Percentiles rank a stretch among this genome's conserved stretches.
Evolutionary conservation across 2,329 filamentous ascomycete species (phyloP).

Genomic region (Fusarium odoratissimum): DNA sequence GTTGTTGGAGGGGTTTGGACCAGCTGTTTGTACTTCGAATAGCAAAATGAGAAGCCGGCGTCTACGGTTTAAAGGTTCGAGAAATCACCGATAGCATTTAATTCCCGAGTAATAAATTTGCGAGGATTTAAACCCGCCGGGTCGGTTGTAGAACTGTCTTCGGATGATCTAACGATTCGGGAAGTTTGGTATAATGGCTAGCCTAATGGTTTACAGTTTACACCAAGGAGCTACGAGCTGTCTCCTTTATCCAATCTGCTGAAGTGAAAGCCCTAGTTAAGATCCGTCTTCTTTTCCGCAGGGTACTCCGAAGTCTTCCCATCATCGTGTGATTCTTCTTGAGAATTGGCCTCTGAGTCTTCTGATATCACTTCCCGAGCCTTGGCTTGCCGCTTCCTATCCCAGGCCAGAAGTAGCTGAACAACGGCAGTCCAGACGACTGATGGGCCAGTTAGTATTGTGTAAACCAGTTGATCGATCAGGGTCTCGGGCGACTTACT

Average conservation of each 20-base stretch:
- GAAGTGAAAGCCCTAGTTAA: not conserved
- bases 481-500: not conserved
- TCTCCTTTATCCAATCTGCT: too few relatives aligned
- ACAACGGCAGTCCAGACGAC: not conserved
- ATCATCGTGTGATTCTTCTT: not conserved
- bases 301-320: rapidly evolving
- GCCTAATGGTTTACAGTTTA: not conserved
- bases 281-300: not conserved
- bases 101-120: rapidly evolving
- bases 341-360: not conserved
- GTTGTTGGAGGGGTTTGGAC: too few relatives aligned
- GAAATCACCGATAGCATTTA: not conserved
- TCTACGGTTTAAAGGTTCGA: rapidly evolving
- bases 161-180: rapidly evolving
- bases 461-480: rapidly evolving
- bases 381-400: not conserved
- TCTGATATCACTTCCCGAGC: not conserved
- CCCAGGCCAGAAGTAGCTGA: not conserved
- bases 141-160: not conserved
- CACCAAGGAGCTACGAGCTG: too few relatives aligned
- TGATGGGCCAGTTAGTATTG: not conserved
- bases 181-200: too few relatives aligned
- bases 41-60: not conserved
- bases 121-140: rapidly evolving
- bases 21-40: not conserved